A percentile compares a stretch with the other conserved stretches of the same genome.
Conservation (phyloP, 768 basidiomycete genomes). For the Hygrocybe coccinea region DNA sequence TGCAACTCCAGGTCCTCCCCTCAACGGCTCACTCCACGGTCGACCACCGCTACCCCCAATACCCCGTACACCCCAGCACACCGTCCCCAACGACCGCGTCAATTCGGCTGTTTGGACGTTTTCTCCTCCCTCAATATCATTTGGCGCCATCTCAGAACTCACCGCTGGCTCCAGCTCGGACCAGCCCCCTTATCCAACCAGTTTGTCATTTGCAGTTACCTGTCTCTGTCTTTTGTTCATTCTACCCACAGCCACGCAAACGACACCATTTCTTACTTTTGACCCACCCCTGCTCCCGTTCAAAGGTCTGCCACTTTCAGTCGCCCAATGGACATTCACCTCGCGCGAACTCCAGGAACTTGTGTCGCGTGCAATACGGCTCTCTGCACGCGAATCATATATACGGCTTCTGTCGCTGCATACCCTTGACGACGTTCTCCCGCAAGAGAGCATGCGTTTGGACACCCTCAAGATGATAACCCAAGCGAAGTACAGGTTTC, state of each 20-base stretch:
- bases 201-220: too few species aligned
- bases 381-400: conserved; percentile 63
- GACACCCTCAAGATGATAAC: conserved; percentile 46
- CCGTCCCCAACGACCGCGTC: neutral
- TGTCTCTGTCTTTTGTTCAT: too few species aligned
- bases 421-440: conserved; percentile 54
- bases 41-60: too few species aligned
- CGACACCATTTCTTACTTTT: conserved; percentile 30
- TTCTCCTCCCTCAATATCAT: neutral
- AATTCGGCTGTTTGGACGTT: neutral
- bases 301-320: conserved; percentile 67
- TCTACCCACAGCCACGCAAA: neutral
- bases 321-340: conserved; percentile 62
- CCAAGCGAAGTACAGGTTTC: conserved; percentile 65
- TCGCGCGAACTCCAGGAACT: conserved; percentile 59
- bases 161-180: neutral
- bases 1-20: too few species aligned
- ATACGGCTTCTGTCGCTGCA: conserved; percentile 64
- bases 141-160: neutral
- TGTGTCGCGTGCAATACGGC: conserved; percentile 66
- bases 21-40: too few species aligned
- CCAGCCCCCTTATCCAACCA: neutral
- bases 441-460: conserved; percentile 56
- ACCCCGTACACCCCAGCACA: too few species aligned
- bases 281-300: conserved; percentile 53